phyloP scores from a whole-genome alignment of 768 basidiomycete genomes.

The Xerocomellus intermedius region DNA sequence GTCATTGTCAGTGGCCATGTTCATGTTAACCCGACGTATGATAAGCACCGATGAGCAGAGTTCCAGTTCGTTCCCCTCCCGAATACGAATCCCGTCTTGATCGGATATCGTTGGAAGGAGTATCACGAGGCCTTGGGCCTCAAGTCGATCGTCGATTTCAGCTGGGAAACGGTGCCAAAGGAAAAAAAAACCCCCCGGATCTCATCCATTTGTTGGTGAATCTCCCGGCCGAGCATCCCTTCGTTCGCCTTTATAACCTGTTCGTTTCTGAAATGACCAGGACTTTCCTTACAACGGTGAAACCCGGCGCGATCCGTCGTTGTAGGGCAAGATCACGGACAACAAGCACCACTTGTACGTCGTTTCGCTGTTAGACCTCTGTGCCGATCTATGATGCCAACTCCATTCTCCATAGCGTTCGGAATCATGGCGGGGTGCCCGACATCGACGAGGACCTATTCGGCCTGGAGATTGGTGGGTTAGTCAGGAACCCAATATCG shows the following conservation, averaged over 20 bases:
- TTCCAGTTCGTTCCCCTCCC: conserved; percentile 38
- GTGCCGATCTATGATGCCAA: background rate
- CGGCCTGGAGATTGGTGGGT: conserved; percentile 35
- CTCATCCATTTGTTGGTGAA: no score
- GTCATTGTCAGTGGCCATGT: no score
- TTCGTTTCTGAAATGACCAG: background rate
- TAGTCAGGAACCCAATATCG: conserved; percentile 27
- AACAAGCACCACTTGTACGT: conserved; percentile 55
- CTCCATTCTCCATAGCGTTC: conserved; percentile 30
- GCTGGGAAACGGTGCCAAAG: no score
- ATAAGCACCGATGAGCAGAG: conserved; percentile 26
- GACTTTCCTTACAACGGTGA: conserved; percentile 51
- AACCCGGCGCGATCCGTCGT: conserved; percentile 34
- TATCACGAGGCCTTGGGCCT: no score
- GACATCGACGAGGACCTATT: conserved; percentile 46
- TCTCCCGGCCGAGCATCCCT: no score
- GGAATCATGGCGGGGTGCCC: conserved; percentile 55
- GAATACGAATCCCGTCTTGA: no score
- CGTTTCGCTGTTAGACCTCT: background rate
- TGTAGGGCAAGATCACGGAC: conserved; percentile 46
- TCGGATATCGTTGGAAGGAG: conserved; percentile 40
- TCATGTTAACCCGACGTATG: background rate
- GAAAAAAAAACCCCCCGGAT: no score
- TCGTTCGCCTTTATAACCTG: no score
- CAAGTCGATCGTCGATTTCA: no score